Evolutionary conservation across 805 yeast species (phyloP).

Genomic region (Myxozyma kluyveri): DNA sequence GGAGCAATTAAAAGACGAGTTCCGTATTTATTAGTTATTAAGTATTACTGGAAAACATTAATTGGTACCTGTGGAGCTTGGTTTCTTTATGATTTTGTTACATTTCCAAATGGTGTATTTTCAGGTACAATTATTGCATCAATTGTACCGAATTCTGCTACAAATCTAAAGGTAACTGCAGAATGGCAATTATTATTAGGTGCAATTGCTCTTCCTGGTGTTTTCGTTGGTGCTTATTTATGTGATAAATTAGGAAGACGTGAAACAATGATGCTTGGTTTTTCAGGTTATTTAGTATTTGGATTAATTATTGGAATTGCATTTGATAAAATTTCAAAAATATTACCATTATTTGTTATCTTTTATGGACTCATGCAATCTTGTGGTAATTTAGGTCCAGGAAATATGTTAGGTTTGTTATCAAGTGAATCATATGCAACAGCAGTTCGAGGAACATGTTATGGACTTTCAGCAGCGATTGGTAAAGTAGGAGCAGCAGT

Average conservation of each 20-base stretch:
- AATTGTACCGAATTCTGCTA: conserved; percentile 43
- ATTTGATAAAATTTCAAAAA: conserved; percentile 53
- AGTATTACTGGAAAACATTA: conserved; percentile 65
- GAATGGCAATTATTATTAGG: conserved; percentile 73
- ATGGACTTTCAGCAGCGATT: conserved; percentile 73
- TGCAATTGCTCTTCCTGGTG: conserved; percentile 69
- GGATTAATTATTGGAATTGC: conserved; percentile 46
- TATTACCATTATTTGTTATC: conserved; percentile 62
- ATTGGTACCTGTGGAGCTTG: conserved; percentile 72
- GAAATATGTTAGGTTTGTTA: conserved; percentile 66
- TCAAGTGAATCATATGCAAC: conserved; percentile 72
- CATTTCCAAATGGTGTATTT: conserved; percentile 75
- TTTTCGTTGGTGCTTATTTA: conserved; percentile 62
- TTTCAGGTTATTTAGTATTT: conserved; percentile 64
- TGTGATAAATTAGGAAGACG: conserved; percentile 68
- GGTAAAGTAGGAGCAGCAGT: conserved; percentile 86
- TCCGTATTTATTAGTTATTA: conserved; percentile 58
- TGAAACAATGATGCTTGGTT: conserved; percentile 68
- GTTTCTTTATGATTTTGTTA: conserved; percentile 79
- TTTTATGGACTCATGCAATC: conserved; percentile 73
- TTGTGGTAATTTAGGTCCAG: conserved; percentile 75
- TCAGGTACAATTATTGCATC: conserved; percentile 58
- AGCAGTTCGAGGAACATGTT: conserved; percentile 71
- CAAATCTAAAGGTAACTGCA: conserved; percentile 54
- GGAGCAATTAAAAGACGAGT: conserved; percentile 59